Conservation (phyloP, 768 basidiomycete species). For the Aureoboletus auriporus region DNA sequence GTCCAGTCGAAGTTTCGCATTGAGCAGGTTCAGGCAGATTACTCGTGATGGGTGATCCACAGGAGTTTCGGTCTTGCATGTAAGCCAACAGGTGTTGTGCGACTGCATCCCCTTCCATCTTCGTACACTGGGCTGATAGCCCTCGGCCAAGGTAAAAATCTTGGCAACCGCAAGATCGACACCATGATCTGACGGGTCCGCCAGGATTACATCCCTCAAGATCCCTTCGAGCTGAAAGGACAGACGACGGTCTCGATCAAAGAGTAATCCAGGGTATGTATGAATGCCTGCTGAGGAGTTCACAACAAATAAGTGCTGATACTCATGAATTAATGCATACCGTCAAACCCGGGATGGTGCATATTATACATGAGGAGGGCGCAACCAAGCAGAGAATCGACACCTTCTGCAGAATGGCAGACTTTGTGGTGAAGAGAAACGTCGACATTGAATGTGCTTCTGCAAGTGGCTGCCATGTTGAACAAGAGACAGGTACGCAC, state of each 20-base stretch:
- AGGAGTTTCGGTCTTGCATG: not conserved
- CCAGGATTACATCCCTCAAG: not conserved
- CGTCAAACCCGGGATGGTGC: not conserved
- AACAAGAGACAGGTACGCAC: slow-evolving; percentile 18
- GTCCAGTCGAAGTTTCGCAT: slow-evolving; percentile 17
- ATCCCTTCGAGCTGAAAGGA: slow-evolving; percentile 16
- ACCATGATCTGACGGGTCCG: slow-evolving; percentile 2
- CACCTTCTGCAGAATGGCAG: not conserved
- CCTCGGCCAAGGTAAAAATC: slow-evolving; percentile 6
- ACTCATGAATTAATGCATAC: not conserved
- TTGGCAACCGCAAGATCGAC: slow-evolving; percentile 10
- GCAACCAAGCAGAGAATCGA: slow-evolving; percentile 9
- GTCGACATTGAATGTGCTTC: slow-evolving; percentile 22
- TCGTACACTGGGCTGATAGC: slow-evolving; percentile 3
- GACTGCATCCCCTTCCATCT: slow-evolving; percentile 5
- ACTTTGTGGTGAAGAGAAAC: not conserved
- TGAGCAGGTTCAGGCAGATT: slow-evolving; percentile 9
- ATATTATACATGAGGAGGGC: slow-evolving; percentile 18
- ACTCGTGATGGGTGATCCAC: not conserved
- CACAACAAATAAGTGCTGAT: too few species aligned
- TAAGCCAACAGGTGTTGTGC: slow-evolving; percentile 14
- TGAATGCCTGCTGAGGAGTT: too few species aligned
- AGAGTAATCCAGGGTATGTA: not conserved
- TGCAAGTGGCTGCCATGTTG: slow-evolving; percentile 35
- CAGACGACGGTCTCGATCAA: slow-evolving; percentile 21